phyloP scores from a whole-genome alignment of 208 protist genomes.

The Acanthamoeba divionensis region DNA sequence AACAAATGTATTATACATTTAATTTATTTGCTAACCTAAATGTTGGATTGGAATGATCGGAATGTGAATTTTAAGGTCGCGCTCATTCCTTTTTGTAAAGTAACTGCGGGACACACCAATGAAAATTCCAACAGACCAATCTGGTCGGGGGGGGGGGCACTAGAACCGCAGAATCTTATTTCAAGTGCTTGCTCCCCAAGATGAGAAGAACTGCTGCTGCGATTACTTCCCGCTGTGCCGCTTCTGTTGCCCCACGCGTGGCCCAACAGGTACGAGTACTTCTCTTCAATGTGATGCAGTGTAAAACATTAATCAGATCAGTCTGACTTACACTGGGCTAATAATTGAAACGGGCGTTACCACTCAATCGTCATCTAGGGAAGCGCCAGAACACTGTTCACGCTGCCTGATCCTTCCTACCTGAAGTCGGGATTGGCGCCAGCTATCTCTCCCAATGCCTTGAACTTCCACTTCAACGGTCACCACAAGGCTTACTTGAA shows the following conservation, averaged over 20 bases:
- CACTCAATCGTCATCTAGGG: not conserved
- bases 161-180: no score
- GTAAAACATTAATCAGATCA: not conserved
- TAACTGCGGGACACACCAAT: no score
- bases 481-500: slow-evolving; percentile 68
- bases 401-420: slow-evolving; percentile 29
- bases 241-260: not conserved
- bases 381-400: not conserved
- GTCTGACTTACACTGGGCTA: not conserved
- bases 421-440: not conserved
- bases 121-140: no score
- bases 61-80: no score
- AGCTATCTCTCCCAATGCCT: slow-evolving; percentile 46
- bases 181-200: no score
- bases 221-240: not conserved
- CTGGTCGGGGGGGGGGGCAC: no score
- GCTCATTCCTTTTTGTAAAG: no score
- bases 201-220: slow-evolving; percentile 21
- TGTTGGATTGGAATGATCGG: no score
- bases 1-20: no score
- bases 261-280: not conserved
- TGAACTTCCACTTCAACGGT: slow-evolving; percentile 62
- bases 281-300: not conserved
- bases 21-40: no score
- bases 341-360: not conserved